Percentiles rank a stretch among this genome's conserved stretches.
These are phyloP conservation scores for Ustilaginoidea virens DNA, from an alignment of 2,329 filamentous ascomycete species.

Conservation along the genomic window DNA sequence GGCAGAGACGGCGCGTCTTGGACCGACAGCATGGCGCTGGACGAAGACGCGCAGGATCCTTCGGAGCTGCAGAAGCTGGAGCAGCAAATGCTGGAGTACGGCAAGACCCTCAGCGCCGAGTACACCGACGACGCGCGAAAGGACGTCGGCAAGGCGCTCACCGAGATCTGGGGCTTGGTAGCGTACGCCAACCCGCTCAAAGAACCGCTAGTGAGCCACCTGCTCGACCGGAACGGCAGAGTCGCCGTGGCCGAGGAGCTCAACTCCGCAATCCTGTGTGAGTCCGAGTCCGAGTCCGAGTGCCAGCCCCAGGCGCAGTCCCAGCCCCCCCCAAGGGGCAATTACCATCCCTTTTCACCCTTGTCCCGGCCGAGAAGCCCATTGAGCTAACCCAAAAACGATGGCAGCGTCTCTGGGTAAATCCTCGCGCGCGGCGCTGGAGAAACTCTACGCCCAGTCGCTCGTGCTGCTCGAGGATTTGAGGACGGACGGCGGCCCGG, in stretches of 20 bases:
- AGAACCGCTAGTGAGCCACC: conserved; percentile 56
- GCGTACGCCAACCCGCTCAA: conserved; percentile 72
- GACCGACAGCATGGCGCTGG: conserved; percentile 39
- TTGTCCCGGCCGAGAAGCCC: no score
- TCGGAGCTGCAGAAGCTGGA: conserved; percentile 35
- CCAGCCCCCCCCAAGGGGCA: neutral
- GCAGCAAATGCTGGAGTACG: conserved; percentile 60
- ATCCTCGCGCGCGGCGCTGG: conserved; percentile 71
- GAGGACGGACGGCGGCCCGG: conserved; percentile 62
- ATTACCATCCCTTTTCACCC: neutral
- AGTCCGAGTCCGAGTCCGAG: conserved; percentile 18
- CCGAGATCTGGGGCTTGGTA: conserved; percentile 76
- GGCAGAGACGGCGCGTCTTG: conserved; percentile 22
- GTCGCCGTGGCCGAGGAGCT: conserved; percentile 78
- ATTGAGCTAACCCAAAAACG: conserved; percentile 9
- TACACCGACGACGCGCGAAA: conserved; percentile 56
- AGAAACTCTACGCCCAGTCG: conserved; percentile 75
- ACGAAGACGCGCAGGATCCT: conserved; percentile 23
- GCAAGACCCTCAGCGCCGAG: conserved; percentile 60
- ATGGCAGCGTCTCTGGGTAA: conserved; percentile 70
- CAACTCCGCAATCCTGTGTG: conserved; percentile 83
- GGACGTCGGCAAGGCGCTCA: conserved; percentile 57
- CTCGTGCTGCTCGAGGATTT: conserved; percentile 73
- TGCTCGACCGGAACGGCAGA: conserved; percentile 63
- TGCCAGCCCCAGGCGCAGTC: neutral